Percentiles rank a stretch among this genome's conserved stretches.
phyloP scores from a whole-genome alignment of 176 grass and related monocot species.

The Avena eriantha region DNA sequence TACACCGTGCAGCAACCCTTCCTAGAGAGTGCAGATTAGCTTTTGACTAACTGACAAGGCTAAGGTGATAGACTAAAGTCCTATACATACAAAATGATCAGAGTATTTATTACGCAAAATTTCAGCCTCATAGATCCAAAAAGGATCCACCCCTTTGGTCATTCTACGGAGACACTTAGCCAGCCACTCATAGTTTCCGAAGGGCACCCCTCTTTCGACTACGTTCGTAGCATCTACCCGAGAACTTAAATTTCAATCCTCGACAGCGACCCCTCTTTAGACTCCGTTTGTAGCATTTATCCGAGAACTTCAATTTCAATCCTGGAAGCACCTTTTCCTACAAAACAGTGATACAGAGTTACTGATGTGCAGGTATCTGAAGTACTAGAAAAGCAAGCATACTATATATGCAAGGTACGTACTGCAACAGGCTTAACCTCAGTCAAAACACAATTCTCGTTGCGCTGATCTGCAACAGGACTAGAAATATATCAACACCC shows the following conservation, averaged over 20 bases:
- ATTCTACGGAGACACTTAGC: conserved; percentile 40
- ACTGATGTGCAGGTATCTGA: not conserved
- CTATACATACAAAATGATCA: not conserved
- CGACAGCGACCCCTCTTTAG: conserved; percentile 11
- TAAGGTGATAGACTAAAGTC: not conserved
- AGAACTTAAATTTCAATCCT: conserved; percentile 30
- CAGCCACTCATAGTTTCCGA: conserved; percentile 38
- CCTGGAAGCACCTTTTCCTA: conserved; percentile 35
- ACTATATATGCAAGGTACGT: conserved; percentile 28
- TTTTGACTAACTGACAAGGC: not conserved
- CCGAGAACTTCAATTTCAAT: conserved; percentile 45
- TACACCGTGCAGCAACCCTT: not conserved
- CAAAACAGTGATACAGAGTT: not conserved
- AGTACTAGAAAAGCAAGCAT: not conserved
- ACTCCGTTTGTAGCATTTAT: conserved; percentile 49
- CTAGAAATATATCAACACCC: conserved; percentile 38
- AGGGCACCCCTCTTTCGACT: not conserved
- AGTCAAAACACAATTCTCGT: conserved; percentile 32
- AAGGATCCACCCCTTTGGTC: not conserved
- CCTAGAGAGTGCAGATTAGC: conserved; percentile 5
- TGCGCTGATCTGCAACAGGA: conserved; percentile 51
- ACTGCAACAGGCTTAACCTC: conserved; percentile 17
- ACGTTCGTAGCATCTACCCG: conserved; percentile 54
- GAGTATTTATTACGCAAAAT: conserved; percentile 13
- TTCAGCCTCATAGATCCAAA: conserved; percentile 22